Percentiles rank a stretch among this genome's conserved stretches.
phyloP scores from a whole-genome alignment of 2,329 filamentous ascomycete species.

The Clonostachys sp. region DNA sequence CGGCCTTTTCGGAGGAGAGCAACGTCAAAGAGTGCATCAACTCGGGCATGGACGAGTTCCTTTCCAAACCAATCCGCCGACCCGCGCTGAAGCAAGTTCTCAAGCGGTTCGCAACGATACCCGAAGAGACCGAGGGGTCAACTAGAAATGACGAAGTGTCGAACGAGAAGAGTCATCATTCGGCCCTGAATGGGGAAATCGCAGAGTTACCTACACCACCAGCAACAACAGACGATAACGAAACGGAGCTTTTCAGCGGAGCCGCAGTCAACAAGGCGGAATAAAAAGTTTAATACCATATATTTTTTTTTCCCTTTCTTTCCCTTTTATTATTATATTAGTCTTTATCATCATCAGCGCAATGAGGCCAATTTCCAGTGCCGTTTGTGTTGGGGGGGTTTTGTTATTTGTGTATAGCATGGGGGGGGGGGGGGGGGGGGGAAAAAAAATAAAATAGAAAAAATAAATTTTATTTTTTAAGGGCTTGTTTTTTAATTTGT shows the following conservation, averaged over 20 bases:
- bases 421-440: too few relatives aligned
- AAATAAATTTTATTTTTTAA: too few relatives aligned
- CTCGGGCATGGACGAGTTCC: constrained; percentile 88
- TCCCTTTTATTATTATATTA: too few relatives aligned
- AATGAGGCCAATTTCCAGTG: too few relatives aligned
- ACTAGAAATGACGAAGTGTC: not conserved
- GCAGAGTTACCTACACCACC: not conserved
- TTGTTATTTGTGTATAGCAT: too few relatives aligned
- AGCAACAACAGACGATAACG: not conserved
- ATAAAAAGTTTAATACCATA: too few relatives aligned
- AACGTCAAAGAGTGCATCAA: constrained; percentile 85
- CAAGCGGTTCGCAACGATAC: constrained; percentile 78
- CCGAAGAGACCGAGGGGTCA: constrained; percentile 50
- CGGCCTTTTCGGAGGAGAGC: constrained; percentile 85
- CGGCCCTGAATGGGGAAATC: not conserved
- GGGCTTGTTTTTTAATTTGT: too few relatives aligned
- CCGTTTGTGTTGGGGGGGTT: too few relatives aligned
- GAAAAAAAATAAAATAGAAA: too few relatives aligned
- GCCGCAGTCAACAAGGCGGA: not conserved
- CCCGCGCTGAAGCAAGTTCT: constrained; percentile 82
- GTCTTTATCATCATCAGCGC: too few relatives aligned
- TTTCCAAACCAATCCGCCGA: constrained; percentile 72
- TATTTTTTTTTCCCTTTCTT: too few relatives aligned
- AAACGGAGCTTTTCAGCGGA: not conserved
- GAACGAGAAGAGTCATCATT: not conserved